phyloP scores from a whole-genome alignment of 495 filamentous ascomycete genomes.

The Lophiostoma macrostomum region DNA sequence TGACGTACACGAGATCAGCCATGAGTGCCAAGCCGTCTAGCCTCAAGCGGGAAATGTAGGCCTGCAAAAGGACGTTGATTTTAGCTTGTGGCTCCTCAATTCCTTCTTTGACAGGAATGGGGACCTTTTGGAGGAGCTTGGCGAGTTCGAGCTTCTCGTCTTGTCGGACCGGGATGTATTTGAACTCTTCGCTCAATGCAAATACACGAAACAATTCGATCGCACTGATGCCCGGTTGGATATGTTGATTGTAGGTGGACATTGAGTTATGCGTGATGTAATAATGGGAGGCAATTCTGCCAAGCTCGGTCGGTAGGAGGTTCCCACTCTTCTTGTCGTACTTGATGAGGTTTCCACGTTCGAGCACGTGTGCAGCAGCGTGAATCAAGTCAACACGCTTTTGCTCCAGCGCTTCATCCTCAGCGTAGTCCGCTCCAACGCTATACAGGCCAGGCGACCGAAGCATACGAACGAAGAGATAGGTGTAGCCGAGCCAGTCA shows the following conservation, averaged over 20 bases:
- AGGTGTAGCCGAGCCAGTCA: constrained; percentile 98
- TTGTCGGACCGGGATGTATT: constrained; percentile 95
- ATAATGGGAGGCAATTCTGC: constrained; percentile 93
- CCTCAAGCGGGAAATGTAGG: constrained; percentile 92
- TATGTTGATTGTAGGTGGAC: constrained; percentile 91
- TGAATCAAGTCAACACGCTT: constrained; percentile 96
- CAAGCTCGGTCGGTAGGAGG: constrained; percentile 88
- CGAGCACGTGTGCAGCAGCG: constrained; percentile 83
- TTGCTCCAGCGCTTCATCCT: constrained; percentile 87
- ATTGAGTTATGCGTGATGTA: constrained; percentile 97
- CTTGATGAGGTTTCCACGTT: constrained; percentile 82
- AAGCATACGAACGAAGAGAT: constrained; percentile 96
- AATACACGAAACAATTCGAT: constrained; percentile 99
- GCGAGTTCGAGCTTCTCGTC: constrained; percentile 96
- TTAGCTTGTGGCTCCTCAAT: constrained; percentile 97
- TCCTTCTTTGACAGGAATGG: constrained; percentile 94
- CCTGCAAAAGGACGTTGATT: constrained; percentile 98
- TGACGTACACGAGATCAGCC: constrained; percentile 98
- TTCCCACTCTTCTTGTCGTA: constrained; percentile 94
- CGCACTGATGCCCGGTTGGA: constrained; percentile 84
- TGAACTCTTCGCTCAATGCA: constrained; percentile 95
- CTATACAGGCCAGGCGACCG: constrained; percentile 93
- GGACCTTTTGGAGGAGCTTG: constrained; percentile 84
- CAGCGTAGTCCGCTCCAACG: constrained; percentile 91
- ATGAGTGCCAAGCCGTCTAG: constrained; percentile 92